A percentile compares a stretch with the other conserved stretches of the same genome.
Evolutionary conservation across 352 stramenopile species (phyloP).

Genomic region (Phytopythium aichiense): DNA sequence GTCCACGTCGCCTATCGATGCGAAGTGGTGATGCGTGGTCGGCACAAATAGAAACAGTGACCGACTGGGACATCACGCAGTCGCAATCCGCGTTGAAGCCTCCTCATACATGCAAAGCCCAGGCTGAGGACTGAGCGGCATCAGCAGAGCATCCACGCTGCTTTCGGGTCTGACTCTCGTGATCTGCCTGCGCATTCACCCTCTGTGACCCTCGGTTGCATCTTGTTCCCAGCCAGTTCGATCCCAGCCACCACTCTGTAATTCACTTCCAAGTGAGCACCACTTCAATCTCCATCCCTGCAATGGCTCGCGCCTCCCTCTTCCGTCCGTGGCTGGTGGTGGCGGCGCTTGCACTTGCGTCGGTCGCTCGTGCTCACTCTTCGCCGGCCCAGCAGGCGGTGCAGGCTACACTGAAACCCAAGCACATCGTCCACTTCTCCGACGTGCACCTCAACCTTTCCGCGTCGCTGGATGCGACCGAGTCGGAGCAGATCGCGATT

Average conservation of each 20-base stretch:
- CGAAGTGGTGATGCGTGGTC: neutral
- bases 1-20: neutral
- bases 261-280: neutral
- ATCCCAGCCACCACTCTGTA: neutral
- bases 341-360: neutral
- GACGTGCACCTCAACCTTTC: constrained; percentile 74
- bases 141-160: neutral
- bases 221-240: neutral
- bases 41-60: neutral
- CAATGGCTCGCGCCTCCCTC: neutral
- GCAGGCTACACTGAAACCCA: constrained; percentile 6
- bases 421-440: constrained; percentile 72
- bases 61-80: neutral
- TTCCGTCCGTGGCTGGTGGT: neutral
- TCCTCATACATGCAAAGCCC: neutral
- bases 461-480: constrained; percentile 20
- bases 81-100: neutral
- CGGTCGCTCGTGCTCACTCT: neutral
- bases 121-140: neutral
- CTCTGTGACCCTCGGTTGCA: too few species aligned
- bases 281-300: neutral
- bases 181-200: too few species aligned
- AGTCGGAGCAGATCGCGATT: constrained; percentile 29
- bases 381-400: neutral
- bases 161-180: neutral